Base-by-base conservation (phyloP, 345 rosid species). In the Linum lewisii region DNA sequence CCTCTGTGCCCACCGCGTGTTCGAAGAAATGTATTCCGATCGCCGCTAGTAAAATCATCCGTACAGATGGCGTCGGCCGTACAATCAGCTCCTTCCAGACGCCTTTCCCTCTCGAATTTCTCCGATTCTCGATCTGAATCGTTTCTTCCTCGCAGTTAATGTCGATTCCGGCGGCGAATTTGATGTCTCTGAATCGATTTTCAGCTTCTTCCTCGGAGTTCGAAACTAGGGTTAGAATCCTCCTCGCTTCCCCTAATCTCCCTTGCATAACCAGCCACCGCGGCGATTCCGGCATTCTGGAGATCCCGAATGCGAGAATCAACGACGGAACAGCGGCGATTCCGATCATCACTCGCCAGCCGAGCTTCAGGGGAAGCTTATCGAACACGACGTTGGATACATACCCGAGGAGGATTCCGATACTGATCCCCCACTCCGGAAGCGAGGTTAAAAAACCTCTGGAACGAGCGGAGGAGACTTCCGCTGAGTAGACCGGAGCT, bases 291-390 rank as follows among this genome's bases (percentile, higher is more conserved):
- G 97, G 97, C 95, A 88, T 80, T 69, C 79, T 72, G 6, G 77
- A 34, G 23, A 88, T 82, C 13, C 83, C 89, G 0, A 86, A 36
- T 0, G 81, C 83, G 34, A 91, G 45, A 1, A 37, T 64, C 1
- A 88, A 34, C 0, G 95, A 86, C 0, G 97, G 95, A 13, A 81
- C 37, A 0, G 97, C 98, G 1, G 95, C 97, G 10, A 88, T 24
- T 7, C 97, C 93, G 7, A 86, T 88, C 95, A 92, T 92, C 26
- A 86, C 26, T 21, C 98, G 77, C 98, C 98, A 91, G 5, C 98
- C 95, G 4, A 91, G 80, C 42, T 60, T 80, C 62, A 91, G 54
- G 0, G 84, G 61, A 64, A 82, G 29, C 72, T 79, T 88, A 22
- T 81, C 77, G 14, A 86, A 81, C 53, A 75, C 54, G 59, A 76